Evolutionary conservation across 1,139 yeast species (phyloP).

Genomic region (Scheffersomyces titani): DNA sequence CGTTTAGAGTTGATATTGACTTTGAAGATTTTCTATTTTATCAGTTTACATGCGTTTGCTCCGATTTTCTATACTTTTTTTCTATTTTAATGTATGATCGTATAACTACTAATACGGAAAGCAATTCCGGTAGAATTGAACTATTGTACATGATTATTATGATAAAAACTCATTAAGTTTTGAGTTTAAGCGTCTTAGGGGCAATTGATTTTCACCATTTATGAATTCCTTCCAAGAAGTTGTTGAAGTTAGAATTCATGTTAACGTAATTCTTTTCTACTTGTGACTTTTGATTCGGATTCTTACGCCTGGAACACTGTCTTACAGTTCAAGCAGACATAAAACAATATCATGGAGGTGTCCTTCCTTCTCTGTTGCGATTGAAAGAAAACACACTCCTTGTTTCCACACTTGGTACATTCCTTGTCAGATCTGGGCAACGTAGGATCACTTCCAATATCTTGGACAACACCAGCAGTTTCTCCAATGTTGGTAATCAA

Average conservation of each 20-base stretch:
- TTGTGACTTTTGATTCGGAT: not conserved
- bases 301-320: constrained; percentile 57
- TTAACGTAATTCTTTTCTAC: not conserved
- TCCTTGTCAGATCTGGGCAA: constrained; percentile 91
- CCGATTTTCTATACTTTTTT: not conserved
- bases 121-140: not conserved
- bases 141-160: not conserved
- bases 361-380: constrained; percentile 93
- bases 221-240: not conserved
- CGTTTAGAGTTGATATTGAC: not conserved
- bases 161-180: not conserved
- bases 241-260: not conserved
- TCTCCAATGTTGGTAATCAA: constrained; percentile 87
- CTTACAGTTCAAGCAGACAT: constrained; percentile 87
- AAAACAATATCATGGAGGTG: constrained; percentile 92
- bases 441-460: constrained; percentile 94
- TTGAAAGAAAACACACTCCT: constrained; percentile 94
- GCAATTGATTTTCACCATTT: not conserved
- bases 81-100: not conserved
- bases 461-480: constrained; percentile 97
- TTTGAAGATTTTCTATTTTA: not conserved
- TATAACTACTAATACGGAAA: not conserved
- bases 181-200: not conserved
- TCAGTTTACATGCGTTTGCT: not conserved
- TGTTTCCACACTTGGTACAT: constrained; percentile 85